phyloP scores from a whole-genome alignment of 345 rosid species.

The Citrus unshiu region DNA sequence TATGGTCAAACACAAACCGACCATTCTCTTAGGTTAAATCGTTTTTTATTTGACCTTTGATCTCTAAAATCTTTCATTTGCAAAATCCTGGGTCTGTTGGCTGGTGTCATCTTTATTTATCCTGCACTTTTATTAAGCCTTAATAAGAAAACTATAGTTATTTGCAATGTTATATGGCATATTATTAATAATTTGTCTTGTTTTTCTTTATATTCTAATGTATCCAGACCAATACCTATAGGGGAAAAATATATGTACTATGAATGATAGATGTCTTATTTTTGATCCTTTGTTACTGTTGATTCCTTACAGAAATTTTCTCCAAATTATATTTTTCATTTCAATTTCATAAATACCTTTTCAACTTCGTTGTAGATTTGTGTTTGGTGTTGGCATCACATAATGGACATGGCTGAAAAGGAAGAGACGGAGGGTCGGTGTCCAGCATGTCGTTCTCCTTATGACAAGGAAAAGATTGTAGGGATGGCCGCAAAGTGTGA shows the following conservation, averaged over 20 bases:
- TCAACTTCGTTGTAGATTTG: conserved; percentile 50
- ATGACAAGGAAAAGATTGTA: conserved; percentile 91
- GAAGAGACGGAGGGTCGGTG: conserved; percentile 82
- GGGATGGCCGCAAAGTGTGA: conserved; percentile 70
- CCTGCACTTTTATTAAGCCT: background rate
- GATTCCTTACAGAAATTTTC: background rate
- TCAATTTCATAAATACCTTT: background rate
- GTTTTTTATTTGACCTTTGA: background rate
- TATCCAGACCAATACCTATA: background rate
- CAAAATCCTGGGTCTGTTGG: background rate
- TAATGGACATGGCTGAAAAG: conserved; percentile 96
- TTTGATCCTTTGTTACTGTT: background rate
- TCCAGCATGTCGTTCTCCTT: conserved; percentile 85
- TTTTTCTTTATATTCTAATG: too few relatives aligned
- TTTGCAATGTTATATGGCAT: background rate
- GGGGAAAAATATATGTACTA: background rate
- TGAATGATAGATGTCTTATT: background rate
- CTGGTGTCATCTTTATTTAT: background rate
- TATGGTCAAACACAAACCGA: background rate
- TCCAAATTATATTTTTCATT: background rate
- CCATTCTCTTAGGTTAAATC: background rate
- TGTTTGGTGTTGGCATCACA: conserved; percentile 98
- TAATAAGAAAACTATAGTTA: background rate
- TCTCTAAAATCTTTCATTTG: background rate
- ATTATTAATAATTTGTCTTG: background rate